Percentiles rank a stretch among this genome's conserved stretches.
phyloP scores from a whole-genome alignment of 805 yeast genomes.

The Spathaspora gorwiae region DNA sequence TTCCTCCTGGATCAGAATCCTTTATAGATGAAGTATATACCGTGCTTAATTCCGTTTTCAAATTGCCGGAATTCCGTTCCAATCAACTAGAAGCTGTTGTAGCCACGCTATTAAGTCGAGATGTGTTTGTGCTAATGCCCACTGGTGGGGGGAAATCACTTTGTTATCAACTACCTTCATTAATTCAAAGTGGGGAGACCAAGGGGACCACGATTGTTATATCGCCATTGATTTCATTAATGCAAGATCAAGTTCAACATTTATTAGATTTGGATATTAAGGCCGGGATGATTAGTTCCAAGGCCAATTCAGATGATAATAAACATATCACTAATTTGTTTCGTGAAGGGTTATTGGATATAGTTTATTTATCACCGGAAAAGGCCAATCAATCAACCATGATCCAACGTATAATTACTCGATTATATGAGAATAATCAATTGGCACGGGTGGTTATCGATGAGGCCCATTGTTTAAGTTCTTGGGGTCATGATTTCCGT shows the following conservation, averaged over 20 bases:
- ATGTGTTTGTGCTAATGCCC: conserved; percentile 94
- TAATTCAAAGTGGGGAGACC: conserved; percentile 77
- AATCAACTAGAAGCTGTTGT: conserved; percentile 86
- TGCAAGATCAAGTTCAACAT: conserved; percentile 96
- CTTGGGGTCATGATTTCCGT: conserved; percentile 98
- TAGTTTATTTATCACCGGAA: conserved; percentile 90
- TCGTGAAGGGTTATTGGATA: conserved; percentile 60
- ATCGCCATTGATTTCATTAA: conserved; percentile 89
- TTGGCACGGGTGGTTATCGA: conserved; percentile 89
- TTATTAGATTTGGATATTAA: conserved; percentile 59
- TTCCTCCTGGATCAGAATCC: conserved; percentile 32
- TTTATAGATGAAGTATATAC: conserved; percentile 71
- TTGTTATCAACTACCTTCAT: conserved; percentile 93
- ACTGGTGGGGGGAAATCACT: conserved; percentile 98
- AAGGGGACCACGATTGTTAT: conserved; percentile 85
- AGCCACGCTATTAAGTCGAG: conserved; percentile 70
- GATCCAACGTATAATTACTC: conserved; percentile 59
- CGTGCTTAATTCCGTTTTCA: conserved; percentile 56
- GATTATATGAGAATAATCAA: conserved; percentile 48
- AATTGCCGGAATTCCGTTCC: conserved; percentile 62
- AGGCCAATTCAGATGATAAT: conserved; percentile 59
- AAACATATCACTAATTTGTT: conserved; percentile 58
- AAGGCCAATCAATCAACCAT: conserved; percentile 76
- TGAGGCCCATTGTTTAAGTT: conserved; percentile 96
- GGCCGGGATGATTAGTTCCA: conserved; percentile 88